These are phyloP conservation scores for Aureobasidium sp. DNA, from an alignment of 2,329 filamentous ascomycete genomes.

Conservation along the genomic window DNA sequence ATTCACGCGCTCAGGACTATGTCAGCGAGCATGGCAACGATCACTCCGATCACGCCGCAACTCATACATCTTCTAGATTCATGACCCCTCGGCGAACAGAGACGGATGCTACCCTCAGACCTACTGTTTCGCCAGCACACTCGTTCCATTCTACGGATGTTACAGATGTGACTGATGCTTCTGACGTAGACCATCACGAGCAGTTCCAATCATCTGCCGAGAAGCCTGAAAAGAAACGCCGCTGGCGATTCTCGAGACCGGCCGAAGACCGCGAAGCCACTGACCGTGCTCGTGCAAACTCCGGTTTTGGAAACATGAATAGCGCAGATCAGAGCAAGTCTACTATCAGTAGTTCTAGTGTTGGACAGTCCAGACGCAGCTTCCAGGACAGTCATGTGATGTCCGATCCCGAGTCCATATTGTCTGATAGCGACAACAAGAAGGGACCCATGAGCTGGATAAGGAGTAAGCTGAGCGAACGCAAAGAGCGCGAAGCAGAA, in stretches of 20 bases:
- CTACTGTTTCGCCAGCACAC: slow-evolving; percentile 63
- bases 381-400: slow-evolving; percentile 9
- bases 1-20: slow-evolving; percentile 15
- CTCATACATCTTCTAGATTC: slow-evolving; percentile 16
- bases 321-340: slow-evolving; percentile 14
- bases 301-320: slow-evolving; percentile 5
- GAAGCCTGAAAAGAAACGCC: slow-evolving; percentile 61
- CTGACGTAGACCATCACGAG: slow-evolving; percentile 62
- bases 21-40: slow-evolving; percentile 18
- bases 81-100: slow-evolving; percentile 71
- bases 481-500: slow-evolving; percentile 45
- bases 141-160: slow-evolving; percentile 56
- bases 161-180: slow-evolving; percentile 67
- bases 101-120: slow-evolving; percentile 47
- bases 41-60: slow-evolving; percentile 35
- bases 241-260: slow-evolving; percentile 57
- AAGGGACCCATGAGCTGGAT: slow-evolving; percentile 57
- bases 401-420: slow-evolving; percentile 3
- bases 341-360: slow-evolving; percentile 11
- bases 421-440: slow-evolving; percentile 11
- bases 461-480: slow-evolving; percentile 54
- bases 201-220: slow-evolving; percentile 40
- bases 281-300: not conserved
- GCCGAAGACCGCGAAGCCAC: slow-evolving; percentile 17
- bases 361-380: not conserved